phyloP scores from a whole-genome alignment of 768 basidiomycete species.

The Tylopilus vinaceipallidus region DNA sequence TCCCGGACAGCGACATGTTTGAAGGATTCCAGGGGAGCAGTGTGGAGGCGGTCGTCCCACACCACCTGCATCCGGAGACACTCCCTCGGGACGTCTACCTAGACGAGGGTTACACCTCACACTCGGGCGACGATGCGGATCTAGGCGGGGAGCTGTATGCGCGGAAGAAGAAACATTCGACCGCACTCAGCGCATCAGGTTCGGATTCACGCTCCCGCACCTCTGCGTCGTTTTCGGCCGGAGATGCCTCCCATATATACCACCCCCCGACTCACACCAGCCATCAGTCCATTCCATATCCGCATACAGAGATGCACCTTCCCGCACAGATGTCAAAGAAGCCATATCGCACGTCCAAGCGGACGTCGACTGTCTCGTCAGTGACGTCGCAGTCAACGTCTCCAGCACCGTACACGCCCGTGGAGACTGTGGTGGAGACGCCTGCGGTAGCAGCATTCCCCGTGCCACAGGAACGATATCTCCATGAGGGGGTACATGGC shows the following conservation, averaged over 20 bases:
- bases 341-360: constrained; percentile 26
- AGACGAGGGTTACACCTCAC: constrained; percentile 5
- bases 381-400: constrained; percentile 49
- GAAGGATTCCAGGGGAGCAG: constrained; percentile 70
- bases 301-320: constrained; percentile 28
- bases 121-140: constrained; percentile 52
- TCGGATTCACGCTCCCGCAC: constrained; percentile 66
- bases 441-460: constrained; percentile 22
- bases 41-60: no score
- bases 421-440: constrained; percentile 33
- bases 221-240: constrained; percentile 44
- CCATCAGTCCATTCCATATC: constrained; percentile 28
- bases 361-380: constrained; percentile 37
- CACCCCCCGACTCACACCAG: constrained; percentile 22
- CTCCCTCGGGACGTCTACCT: neutral
- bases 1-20: constrained; percentile 40
- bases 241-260: constrained; percentile 21
- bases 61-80: constrained; percentile 11
- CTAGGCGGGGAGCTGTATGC: constrained; percentile 58
- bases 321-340: constrained; percentile 17
- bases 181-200: constrained; percentile 35
- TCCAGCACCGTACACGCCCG: constrained; percentile 36
- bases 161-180: constrained; percentile 32
- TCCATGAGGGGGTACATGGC: constrained; percentile 22
- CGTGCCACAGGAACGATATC: constrained; percentile 31